Evolutionary conservation across 1,139 yeast genomes (phyloP).

Genomic region (Magnusiomyces magnusii): DNA sequence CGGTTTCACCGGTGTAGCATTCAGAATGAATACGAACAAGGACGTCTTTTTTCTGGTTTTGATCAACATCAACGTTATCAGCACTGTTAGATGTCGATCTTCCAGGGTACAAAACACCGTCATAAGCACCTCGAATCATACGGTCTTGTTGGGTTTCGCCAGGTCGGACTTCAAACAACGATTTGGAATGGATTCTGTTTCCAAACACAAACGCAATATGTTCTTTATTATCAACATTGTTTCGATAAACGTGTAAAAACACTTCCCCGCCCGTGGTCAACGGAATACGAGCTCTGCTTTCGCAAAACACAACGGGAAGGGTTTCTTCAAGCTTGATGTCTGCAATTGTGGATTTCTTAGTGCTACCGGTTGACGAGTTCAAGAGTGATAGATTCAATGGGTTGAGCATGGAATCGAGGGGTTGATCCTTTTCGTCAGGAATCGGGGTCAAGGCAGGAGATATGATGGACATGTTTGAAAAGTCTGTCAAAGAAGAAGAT

Average conservation of each 20-base stretch:
- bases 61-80: not conserved
- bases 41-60: slow-evolving; percentile 30
- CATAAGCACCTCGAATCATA: slow-evolving; percentile 98
- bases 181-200: slow-evolving; percentile 72
- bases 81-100: slow-evolving; percentile 43
- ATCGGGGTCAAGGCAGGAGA: slow-evolving; percentile 2
- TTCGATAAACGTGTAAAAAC: slow-evolving; percentile 80
- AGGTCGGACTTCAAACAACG: slow-evolving; percentile 53
- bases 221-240: slow-evolving; percentile 82
- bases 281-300: slow-evolving; percentile 89
- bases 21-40: slow-evolving; percentile 89
- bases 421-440: not conserved
- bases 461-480: not conserved
- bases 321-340: too few species aligned
- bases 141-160: slow-evolving; percentile 85
- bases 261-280: slow-evolving; percentile 93
- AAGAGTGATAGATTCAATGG: not conserved
- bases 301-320: slow-evolving; percentile 73
- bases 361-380: slow-evolving; percentile 1
- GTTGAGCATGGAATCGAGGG: not conserved
- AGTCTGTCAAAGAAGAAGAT: not conserved
- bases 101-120: slow-evolving; percentile 85
- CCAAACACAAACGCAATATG: slow-evolving; percentile 98
- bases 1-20: slow-evolving; percentile 98
- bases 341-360: too few species aligned